A percentile compares a stretch with the other conserved stretches of the same genome.
These are phyloP conservation scores for Apium graveolens DNA, from an alignment of 129 eudicot genomes.

Conservation along the genomic window DNA sequence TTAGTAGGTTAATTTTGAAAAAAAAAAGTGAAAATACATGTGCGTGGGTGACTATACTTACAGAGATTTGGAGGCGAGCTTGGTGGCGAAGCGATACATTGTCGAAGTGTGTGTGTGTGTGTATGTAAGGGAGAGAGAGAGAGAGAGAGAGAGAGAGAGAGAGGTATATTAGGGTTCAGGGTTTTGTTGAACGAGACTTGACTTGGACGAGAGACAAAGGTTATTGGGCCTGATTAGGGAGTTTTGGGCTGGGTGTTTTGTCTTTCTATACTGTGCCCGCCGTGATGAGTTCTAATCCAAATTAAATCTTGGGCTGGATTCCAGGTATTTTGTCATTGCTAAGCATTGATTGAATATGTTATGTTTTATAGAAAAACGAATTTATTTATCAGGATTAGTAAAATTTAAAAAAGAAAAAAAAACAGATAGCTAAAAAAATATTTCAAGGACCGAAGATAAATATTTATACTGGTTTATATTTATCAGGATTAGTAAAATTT, in stretches of 20 bases:
- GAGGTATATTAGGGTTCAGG: conserved; percentile 51
- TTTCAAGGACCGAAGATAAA: too few species aligned
- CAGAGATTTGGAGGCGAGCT: conserved; percentile 42
- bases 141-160: background rate
- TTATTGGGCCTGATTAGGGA: background rate
- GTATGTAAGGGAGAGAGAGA: background rate
- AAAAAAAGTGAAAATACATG: background rate
- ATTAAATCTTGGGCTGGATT: too few species aligned
- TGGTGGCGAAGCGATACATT: conserved; percentile 59
- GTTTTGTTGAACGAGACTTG: conserved; percentile 25
- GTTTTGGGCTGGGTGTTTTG: background rate
- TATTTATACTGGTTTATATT: too few species aligned
- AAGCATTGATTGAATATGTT: too few species aligned
- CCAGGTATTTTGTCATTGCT: too few species aligned
- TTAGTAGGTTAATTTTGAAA: background rate
- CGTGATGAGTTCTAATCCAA: too few species aligned
- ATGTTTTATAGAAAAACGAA: too few species aligned
- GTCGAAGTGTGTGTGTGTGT: background rate
- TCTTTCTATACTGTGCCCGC: too few species aligned
- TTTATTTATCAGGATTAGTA: too few species aligned
- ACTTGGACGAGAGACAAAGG: conserved; percentile 4
- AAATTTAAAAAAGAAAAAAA: too few species aligned
- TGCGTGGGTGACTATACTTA: background rate
- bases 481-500: too few species aligned
- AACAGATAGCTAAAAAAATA: too few species aligned